phyloP scores from a whole-genome alignment of 2,329 filamentous ascomycete genomes.

The Diaporthe vexans region DNA sequence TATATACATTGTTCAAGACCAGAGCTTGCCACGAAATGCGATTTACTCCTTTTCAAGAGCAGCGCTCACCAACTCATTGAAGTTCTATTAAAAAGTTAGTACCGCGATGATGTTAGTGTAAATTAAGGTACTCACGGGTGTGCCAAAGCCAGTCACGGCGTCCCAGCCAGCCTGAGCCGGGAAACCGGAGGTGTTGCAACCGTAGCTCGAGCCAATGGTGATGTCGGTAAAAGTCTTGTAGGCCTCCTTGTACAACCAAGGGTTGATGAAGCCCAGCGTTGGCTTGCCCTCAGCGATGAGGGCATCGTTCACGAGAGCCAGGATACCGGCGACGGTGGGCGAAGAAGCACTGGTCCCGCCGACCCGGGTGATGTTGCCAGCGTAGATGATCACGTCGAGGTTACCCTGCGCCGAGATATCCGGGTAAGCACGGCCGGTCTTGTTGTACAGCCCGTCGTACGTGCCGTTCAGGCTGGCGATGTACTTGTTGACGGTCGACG shows the following conservation, averaged over 20 bases:
- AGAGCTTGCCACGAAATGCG: background rate
- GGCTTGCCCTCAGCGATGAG: conserved; percentile 59
- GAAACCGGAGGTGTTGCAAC: conserved; percentile 56
- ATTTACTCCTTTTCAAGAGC: conserved; percentile 18
- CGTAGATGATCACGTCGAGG: conserved; percentile 51
- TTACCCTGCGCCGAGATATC: conserved; percentile 62
- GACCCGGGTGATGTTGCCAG: conserved; percentile 52
- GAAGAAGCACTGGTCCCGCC: conserved; percentile 65
- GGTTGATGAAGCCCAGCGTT: conserved; percentile 67
- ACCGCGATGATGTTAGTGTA: background rate
- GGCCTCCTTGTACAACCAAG: conserved; percentile 46
- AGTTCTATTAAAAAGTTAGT: conserved; percentile 19
- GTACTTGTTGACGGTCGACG: conserved; percentile 61
- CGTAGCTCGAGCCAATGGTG: conserved; percentile 53
- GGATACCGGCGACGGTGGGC: conserved; percentile 61
- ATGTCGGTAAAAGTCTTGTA: conserved; percentile 49
- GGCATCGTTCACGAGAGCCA: conserved; percentile 66
- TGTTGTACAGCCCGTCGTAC: conserved; percentile 63
- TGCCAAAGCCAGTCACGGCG: conserved; percentile 54
- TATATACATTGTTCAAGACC: conserved; percentile 16
- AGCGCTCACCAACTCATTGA: conserved; percentile 13
- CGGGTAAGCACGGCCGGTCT: conserved; percentile 62
- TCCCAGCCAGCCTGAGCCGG: conserved; percentile 57
- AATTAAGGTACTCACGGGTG: conserved; percentile 41
- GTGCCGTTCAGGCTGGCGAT: conserved; percentile 46